phyloP scores from a whole-genome alignment of 257 asterid genomes.

The Plectranthus barbatus region DNA sequence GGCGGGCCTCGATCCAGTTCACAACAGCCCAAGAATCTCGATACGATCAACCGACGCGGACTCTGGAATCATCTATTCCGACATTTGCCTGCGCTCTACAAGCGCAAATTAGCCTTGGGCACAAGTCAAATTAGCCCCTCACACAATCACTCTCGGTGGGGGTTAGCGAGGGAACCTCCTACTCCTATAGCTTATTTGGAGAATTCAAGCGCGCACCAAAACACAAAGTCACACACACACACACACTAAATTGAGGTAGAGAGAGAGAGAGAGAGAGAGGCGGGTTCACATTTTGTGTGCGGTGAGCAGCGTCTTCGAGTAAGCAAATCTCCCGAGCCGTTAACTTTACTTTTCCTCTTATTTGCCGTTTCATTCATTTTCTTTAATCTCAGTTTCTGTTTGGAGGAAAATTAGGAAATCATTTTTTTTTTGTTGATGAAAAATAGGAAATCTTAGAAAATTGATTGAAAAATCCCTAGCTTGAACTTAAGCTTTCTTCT shows the following conservation, averaged over 20 bases:
- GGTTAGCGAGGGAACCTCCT: constrained; percentile 17
- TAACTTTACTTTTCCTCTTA: constrained; percentile 16
- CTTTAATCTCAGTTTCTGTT: constrained; percentile 1
- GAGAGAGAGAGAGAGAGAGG: constrained; percentile 8
- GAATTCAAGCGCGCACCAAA: constrained; percentile 30
- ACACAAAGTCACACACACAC: no score
- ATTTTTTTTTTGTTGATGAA: not conserved
- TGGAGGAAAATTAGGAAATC: not conserved
- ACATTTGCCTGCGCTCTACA: not conserved
- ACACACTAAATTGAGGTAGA: constrained; percentile 20
- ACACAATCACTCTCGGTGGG: not conserved
- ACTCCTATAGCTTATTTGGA: constrained; percentile 6
- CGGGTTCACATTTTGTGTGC: constrained; percentile 30
- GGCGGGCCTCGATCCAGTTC: no score
- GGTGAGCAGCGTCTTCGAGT: constrained; percentile 34
- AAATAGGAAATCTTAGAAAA: constrained; percentile 6
- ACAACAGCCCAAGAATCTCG: not conserved
- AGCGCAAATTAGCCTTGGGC: constrained; percentile 22
- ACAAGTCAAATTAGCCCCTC: constrained; percentile 10
- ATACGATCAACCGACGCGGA: not conserved
- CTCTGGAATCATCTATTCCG: constrained; percentile 10
- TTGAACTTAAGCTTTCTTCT: constrained; percentile 12
- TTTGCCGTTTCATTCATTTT: not conserved
- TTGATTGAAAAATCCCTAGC: constrained; percentile 17
- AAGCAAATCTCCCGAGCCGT: constrained; percentile 28